Evolutionary conservation across 768 basidiomycete species (phyloP), one percentile per base, ranked within the genome.

Genomic region (Tephrocybe sp.): DNA sequence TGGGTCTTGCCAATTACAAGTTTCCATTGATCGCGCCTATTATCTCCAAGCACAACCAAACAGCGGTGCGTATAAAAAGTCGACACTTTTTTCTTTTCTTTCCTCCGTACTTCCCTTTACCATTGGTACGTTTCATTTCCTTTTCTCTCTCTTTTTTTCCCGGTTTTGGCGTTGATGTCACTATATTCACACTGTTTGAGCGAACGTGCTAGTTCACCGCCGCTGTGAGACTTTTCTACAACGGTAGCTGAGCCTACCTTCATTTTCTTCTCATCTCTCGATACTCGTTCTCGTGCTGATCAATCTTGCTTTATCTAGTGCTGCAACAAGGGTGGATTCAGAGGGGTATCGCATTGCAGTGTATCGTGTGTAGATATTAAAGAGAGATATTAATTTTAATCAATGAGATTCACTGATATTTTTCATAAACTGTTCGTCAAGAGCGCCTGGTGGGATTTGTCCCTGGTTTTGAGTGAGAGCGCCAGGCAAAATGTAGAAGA

Each of bases 401-500:
- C 3, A 26, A 26, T 16, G 20, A 35, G 13, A 41, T 33, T 13
- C 26, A 6, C 19, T 22, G 34, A 55, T 60, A 61, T 54, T 39
- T 44, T 17, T 69, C 62, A 54, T 78, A 17, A 31, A 8, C n/a
- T 51, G 42, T 35, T 79, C 75, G 44, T 87, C 84, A 61, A 95
- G 92, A 5, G 93, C 93, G 56, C 91, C 90, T 40, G 76, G 68
- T 9, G 93, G 93, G 30, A 93, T 70, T 62, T 92, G 85, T 31
- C 93, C 93, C 73, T 96, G 93, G 58, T 87, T 71, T 61, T 89
- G 88, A n/a, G 89, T 92, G 51, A 96, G 75, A 14, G 90, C 86
- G 4, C 93, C 93, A 40, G 81, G 74, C 43, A 91, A 58, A 48
- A 95, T 81, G 64, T 94, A 96, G 33, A 94, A 60, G 66, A 84